phyloP scores from a whole-genome alignment of 192 early-diverging fungal species.

The Mycoemilia scoparia region DNA sequence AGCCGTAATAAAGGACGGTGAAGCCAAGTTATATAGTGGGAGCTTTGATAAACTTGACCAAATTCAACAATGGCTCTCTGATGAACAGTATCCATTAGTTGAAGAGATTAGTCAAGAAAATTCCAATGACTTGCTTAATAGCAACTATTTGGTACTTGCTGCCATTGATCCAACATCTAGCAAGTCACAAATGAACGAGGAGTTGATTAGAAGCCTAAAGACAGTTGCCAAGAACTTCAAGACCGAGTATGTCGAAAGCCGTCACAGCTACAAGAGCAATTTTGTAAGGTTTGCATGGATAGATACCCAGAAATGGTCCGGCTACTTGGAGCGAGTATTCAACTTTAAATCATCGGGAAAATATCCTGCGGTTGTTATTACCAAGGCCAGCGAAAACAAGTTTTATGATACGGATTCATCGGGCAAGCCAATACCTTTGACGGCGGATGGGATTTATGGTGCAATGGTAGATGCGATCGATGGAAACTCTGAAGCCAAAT shows the following conservation, averaged over 20 bases:
- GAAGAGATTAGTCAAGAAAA: conserved; percentile 44
- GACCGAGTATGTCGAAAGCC: conserved; percentile 7
- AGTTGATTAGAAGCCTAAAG: conserved; percentile 4
- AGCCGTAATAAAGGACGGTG: conserved; percentile 42
- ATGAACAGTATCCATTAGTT: conserved; percentile 46
- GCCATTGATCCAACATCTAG: conserved; percentile 31
- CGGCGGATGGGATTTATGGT: too few species aligned
- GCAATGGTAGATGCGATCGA: too few species aligned
- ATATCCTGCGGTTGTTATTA: conserved; percentile 31
- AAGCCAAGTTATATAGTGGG: conserved; percentile 8
- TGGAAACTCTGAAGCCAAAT: too few species aligned
- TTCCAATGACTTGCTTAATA: conserved; percentile 45
- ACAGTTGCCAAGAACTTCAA: conserved; percentile 9
- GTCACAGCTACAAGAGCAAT: not conserved
- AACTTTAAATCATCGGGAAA: conserved; percentile 7
- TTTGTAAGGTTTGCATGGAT: conserved; percentile 43
- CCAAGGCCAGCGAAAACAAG: conserved; percentile 24
- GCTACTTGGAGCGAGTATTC: conserved; percentile 38
- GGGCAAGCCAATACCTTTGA: conserved; percentile 11
- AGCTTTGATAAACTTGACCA: conserved; percentile 15
- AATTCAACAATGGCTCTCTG: conserved; percentile 40
- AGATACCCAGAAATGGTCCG: conserved; percentile 37
- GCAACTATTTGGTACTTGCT: conserved; percentile 42
- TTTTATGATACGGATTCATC: conserved; percentile 14
- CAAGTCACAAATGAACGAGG: conserved; percentile 5